Evolutionary conservation across 257 asterid genomes (phyloP).

Genomic region (Apocynum venetum): DNA sequence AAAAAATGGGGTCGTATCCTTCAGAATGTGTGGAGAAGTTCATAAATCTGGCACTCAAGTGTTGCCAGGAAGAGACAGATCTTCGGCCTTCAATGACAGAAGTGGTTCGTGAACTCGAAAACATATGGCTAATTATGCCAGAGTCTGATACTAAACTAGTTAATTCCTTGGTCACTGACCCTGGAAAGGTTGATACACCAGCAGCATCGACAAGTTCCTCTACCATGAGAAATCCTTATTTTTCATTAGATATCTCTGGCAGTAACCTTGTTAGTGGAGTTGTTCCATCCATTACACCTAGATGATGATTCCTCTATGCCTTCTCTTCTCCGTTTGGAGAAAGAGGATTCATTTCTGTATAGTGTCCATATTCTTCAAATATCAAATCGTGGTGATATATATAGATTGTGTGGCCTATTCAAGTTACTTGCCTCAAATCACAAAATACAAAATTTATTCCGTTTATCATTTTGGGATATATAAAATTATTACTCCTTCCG

Average conservation of each 20-base stretch:
- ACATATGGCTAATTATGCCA: conserved; percentile 29
- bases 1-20: conserved; percentile 31
- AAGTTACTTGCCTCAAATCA: too few species aligned
- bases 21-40: conserved; percentile 34
- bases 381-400: too few species aligned
- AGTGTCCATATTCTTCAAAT: background rate
- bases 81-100: conserved; percentile 35
- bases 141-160: conserved; percentile 16
- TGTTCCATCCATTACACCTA: conserved; percentile 29
- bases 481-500: too few species aligned
- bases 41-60: conserved; percentile 30
- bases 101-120: conserved; percentile 34
- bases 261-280: conserved; percentile 35
- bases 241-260: conserved; percentile 28
- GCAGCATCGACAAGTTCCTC: conserved; percentile 14
- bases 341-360: background rate
- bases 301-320: conserved; percentile 10
- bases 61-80: conserved; percentile 32
- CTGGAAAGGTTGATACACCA: conserved; percentile 15
- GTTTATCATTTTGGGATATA: too few species aligned
- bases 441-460: too few species aligned
- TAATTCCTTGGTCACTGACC: conserved; percentile 18
- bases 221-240: conserved; percentile 20
- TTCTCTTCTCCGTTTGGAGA: background rate
- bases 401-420: too few species aligned